phyloP scores from a whole-genome alignment of 2,329 filamentous ascomycete species.

The Zymoseptoria tritici region DNA sequence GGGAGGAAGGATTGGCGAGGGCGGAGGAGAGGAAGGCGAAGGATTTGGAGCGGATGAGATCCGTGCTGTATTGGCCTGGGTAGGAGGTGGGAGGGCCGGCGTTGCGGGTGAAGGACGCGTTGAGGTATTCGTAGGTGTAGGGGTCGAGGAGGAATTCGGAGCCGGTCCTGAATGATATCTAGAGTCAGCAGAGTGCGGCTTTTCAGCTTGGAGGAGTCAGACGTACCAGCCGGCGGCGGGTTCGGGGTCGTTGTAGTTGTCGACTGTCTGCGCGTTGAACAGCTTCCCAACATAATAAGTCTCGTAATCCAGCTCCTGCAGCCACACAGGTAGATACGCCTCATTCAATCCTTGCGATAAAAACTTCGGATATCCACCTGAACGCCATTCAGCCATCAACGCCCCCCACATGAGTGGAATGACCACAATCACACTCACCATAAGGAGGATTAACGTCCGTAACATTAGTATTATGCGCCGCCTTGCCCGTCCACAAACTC shows the following conservation, averaged over 20 bases:
- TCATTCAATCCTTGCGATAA: constrained; percentile 57
- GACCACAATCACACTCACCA: constrained; percentile 30
- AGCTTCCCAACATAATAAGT: constrained; percentile 70
- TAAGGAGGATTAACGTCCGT: constrained; percentile 52
- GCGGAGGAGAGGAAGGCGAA: constrained; percentile 56
- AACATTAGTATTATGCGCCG: constrained; percentile 65
- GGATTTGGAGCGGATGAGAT: constrained; percentile 54
- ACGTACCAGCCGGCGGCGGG: constrained; percentile 49
- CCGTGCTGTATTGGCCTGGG: constrained; percentile 49
- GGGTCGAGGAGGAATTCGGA: constrained; percentile 48
- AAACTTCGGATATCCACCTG: constrained; percentile 59
- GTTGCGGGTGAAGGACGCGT: constrained; percentile 57
- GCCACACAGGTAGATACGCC: constrained; percentile 62
- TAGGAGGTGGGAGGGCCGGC: constrained; percentile 48
- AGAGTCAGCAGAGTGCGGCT: no score
- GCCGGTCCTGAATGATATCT: constrained; percentile 43
- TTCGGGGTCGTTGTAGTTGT: constrained; percentile 54
- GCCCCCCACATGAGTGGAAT: neutral
- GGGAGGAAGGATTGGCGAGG: constrained; percentile 38
- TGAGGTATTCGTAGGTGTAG: constrained; percentile 61
- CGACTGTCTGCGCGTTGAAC: constrained; percentile 56
- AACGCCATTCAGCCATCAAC: neutral
- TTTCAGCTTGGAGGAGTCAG: no score
- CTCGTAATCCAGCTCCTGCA: constrained; percentile 61
- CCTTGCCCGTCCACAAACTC: constrained; percentile 57